Evolutionary conservation across 2,329 filamentous ascomycete genomes (phyloP), one percentile per base, ranked within the genome.

Genomic region (Beauveria pseudobassiana): DNA sequence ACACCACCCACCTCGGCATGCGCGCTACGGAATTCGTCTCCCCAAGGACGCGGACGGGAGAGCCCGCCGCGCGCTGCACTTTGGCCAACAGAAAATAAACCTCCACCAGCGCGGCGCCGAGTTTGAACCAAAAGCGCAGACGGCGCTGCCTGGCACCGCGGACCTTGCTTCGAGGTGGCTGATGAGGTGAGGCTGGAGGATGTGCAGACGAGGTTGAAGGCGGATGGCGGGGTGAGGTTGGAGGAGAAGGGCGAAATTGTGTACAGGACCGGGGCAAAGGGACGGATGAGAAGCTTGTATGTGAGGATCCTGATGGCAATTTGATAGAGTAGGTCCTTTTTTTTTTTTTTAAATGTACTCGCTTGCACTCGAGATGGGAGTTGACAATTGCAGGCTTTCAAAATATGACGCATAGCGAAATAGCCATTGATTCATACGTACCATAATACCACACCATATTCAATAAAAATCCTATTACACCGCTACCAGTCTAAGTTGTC

Each of bases 221-320:
- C 68, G 2, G 76, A 74, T 40, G 77, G 77, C 0, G 74, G 85
- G 1, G 73, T 81, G 63, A 78, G 82, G 6, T 69, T 78, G 1
- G 81, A 85, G 63, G 61, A 56, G 14, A 81, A 79, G 1, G 77
- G 75, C 0, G 68, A 77, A 51, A 74, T 84, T 12, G 83, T 87
- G 5, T 69, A 75, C 14, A 73, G 85, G 51, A 86, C 80, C 0
- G 85, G 85, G 1, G 83, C 85, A 0, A 73, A 74, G 59, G 83
- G 83, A 0, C 77, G 72, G 61, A 72, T 87, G 50, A 73, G 77
- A 58, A 87, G 84, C 69, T 74, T 87, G 2, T 87, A 87, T 70
- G 77, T 84, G 56, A 74, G 83, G 84, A 87, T 70, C 83, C 83
- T 2, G 85, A 87, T 71, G 82, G 80, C 5, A 87, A 86, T 69